Percentiles rank a stretch among this genome's conserved stretches.
Conservation (phyloP, 495 filamentous ascomycete species). For the Articulospora tetracladia region DNA sequence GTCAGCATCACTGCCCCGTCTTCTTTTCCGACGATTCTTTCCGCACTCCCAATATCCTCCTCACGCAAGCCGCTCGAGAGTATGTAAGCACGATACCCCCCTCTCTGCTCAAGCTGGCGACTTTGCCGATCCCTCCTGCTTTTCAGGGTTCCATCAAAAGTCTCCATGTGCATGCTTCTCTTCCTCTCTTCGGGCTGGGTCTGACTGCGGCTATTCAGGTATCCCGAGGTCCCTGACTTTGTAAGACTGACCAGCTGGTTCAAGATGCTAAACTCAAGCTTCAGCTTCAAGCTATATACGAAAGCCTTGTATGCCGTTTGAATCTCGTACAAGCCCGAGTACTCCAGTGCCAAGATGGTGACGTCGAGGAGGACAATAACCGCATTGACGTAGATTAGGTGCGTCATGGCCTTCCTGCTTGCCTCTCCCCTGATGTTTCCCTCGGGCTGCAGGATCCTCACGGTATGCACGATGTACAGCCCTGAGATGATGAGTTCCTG, state of each 20-base stretch:
- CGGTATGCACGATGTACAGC: conserved; percentile 53
- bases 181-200: background rate
- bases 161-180: background rate
- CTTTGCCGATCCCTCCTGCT: background rate
- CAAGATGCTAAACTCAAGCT: conserved; percentile 59
- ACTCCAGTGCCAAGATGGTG: conserved; percentile 44
- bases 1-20: background rate
- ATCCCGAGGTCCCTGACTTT: background rate
- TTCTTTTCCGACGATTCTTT: too few species aligned
- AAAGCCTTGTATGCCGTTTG: conserved; percentile 54
- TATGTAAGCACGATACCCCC: background rate
- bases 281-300: conserved; percentile 62
- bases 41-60: background rate
- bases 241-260: conserved; percentile 28
- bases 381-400: conserved; percentile 52
- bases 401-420: conserved; percentile 28
- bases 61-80: background rate
- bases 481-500: conserved; percentile 56
- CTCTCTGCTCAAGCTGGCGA: background rate
- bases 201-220: background rate
- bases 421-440: conserved; percentile 3
- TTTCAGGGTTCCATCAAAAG: background rate
- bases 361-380: conserved; percentile 46
- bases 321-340: conserved; percentile 46
- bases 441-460: conserved; percentile 43